Base-by-base conservation (phyloP, 345 rosid genomes). In the Populus euphratica region DNA sequence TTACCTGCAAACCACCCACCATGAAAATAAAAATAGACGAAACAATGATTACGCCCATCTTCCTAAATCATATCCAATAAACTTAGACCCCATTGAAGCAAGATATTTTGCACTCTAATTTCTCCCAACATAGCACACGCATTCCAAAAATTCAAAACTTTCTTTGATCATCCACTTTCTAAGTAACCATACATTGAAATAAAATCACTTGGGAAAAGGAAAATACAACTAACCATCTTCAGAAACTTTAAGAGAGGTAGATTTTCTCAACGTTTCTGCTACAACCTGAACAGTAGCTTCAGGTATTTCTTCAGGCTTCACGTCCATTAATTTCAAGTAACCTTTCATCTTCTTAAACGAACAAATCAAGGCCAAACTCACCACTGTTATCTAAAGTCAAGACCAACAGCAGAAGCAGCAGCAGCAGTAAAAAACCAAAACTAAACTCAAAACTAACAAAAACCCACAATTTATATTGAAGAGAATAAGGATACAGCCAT, bases 281-380 rank as follows among this genome's bases (percentile, higher is more conserved):
- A 93, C 99, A 14, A 91, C 92, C 82, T 88, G 81, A 64, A 96
- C 74, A 1, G 90, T 93, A 67, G 85, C 92, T 81, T 90, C 98
- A 0, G 95, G 88, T 2, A 93, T 83, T 0, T 92, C 97, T 14
- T 92, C 97, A 5, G 90, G 86, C 90, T 89, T 93, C 13, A 83
- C 76, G 80, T 86, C 86, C 47, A 74, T 86, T 84, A 96, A 81
- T 68, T 90, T 88, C 78, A 96, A 89, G 90, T 92, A 90, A 50
- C 80, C 86, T 81, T 88, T 92, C 99, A 96, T 96, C 89, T 89
- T 93, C 83, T 90, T 85, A 69, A 96, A 96, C 29, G 97, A 89
- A 68, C 99, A 96, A 76, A 96, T 93, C 90, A 96, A 88, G 62
- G 91, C 92, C 89, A 96, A 85, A 77, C 89, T 88, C 35, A 91